Evolutionary conservation across 495 filamentous ascomycete species (phyloP).

Genomic region (Aspergillus taichungensis): DNA sequence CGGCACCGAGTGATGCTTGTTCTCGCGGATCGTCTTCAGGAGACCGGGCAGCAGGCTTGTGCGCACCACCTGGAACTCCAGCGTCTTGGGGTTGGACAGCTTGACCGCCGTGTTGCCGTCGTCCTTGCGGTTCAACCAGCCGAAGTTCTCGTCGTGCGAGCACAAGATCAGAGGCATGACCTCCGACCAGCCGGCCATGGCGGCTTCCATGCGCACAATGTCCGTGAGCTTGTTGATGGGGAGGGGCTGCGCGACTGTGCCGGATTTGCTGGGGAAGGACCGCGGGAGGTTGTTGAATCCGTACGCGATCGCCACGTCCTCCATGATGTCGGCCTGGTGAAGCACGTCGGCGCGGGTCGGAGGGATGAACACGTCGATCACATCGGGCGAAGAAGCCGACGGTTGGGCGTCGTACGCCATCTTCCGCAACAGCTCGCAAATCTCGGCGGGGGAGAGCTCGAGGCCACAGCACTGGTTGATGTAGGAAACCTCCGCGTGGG

Average conservation of each 20-base stretch:
- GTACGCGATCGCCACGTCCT: conserved; percentile 91
- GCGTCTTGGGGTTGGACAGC: conserved; percentile 91
- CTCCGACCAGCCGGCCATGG: conserved; percentile 93
- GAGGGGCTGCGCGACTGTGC: conserved; percentile 79
- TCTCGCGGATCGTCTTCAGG: conserved; percentile 91
- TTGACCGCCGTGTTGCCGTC: conserved; percentile 78
- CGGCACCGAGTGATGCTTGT: conserved; percentile 80
- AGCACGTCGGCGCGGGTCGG: conserved; percentile 89
- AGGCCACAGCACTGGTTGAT: conserved; percentile 88
- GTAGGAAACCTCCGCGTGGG: conserved; percentile 80
- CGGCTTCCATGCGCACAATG: conserved; percentile 81
- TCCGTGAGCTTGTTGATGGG: conserved; percentile 90
- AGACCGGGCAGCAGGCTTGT: conserved; percentile 84
- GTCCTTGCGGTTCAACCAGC: conserved; percentile 85
- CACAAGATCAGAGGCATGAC: conserved; percentile 95
- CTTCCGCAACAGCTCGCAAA: conserved; percentile 67
- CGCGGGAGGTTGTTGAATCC: conserved; percentile 92
- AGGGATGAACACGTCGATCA: conserved; percentile 74
- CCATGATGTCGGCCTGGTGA: conserved; percentile 97
- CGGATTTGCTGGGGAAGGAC: conserved; percentile 69
- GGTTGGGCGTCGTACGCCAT: conserved; percentile 80
- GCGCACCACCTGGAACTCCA: conserved; percentile 93
- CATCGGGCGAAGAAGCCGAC: conserved; percentile 49
- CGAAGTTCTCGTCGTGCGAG: conserved; percentile 98
- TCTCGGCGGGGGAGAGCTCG: conserved; percentile 55